These are phyloP conservation scores for Neofusicoccum kwambonambiense DNA, from an alignment of 2,329 filamentous ascomycete genomes.

Conservation along the genomic window DNA sequence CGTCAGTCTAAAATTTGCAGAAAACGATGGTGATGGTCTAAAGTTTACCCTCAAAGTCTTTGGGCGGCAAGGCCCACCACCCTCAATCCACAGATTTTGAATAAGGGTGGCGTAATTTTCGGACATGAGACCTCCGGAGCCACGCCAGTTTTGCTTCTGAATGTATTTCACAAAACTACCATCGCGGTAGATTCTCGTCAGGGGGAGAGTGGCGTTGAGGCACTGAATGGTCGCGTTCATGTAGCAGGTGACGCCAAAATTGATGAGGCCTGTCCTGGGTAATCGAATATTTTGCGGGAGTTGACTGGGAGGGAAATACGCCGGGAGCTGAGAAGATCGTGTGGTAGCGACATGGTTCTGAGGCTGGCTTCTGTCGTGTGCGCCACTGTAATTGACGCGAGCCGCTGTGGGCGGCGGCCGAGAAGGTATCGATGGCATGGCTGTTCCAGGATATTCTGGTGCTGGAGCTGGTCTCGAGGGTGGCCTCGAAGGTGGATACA, in stretches of 20 bases:
- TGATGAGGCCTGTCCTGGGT: conserved; percentile 72
- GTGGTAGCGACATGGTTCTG: conserved; percentile 31
- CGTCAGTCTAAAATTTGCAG: not conserved
- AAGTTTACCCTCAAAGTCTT: conserved; percentile 44
- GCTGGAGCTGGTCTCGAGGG: conserved; percentile 28
- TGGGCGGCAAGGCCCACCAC: conserved; percentile 47
- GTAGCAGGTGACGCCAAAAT: conserved; percentile 83
- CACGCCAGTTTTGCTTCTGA: conserved; percentile 63
- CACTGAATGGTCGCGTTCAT: conserved; percentile 90
- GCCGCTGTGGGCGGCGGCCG: conserved; percentile 59
- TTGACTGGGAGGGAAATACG: conserved; percentile 47
- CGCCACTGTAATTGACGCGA: conserved; percentile 73
- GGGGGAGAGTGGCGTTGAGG: conserved; percentile 66
- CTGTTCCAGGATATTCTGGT: conserved; percentile 50
- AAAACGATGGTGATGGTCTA: not conserved
- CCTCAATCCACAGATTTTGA: conserved; percentile 62
- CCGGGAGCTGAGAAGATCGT: conserved; percentile 38
- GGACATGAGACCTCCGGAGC: conserved; percentile 61
- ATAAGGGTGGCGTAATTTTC: conserved; percentile 62
- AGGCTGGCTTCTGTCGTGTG: conserved; percentile 58
- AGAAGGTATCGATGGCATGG: conserved; percentile 59
- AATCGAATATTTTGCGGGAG: conserved; percentile 45
- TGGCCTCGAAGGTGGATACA: conserved; percentile 30
- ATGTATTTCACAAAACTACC: conserved; percentile 61
- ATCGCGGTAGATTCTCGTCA: conserved; percentile 64